A percentile compares a stretch with the other conserved stretches of the same genome.
phyloP scores from a whole-genome alignment of 2,329 filamentous ascomycete genomes.

The Curvularia hawaiiensis region DNA sequence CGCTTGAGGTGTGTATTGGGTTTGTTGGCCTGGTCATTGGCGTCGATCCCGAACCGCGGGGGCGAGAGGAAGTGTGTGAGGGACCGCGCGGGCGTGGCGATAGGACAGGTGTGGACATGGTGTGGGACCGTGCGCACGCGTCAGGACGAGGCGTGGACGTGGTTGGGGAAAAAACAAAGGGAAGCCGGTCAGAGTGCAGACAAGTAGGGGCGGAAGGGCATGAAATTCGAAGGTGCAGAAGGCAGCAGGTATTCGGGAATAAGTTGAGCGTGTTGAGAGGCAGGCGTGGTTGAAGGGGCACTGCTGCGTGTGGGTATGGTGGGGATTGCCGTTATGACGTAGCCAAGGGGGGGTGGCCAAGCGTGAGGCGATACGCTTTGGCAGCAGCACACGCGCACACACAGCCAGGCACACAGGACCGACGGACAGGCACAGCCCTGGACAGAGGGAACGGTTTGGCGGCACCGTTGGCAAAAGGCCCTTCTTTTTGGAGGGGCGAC shows the following conservation, averaged over 20 bases:
- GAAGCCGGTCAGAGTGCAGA: conserved; percentile 13
- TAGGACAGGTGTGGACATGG: conserved; percentile 46
- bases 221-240: conserved; percentile 24
- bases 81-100: conserved; percentile 39
- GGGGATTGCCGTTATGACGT: conserved; percentile 19
- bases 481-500: too few relatives aligned
- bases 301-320: conserved; percentile 9
- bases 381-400: conserved; percentile 1
- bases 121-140: conserved; percentile 15
- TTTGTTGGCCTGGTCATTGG: conserved; percentile 38
- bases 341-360: background rate
- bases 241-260: background rate
- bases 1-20: conserved; percentile 30
- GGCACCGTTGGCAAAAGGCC: background rate
- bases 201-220: conserved; percentile 27
- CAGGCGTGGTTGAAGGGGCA: background rate
- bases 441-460: background rate
- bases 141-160: conserved; percentile 22
- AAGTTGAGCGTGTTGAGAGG: background rate
- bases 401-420: background rate
- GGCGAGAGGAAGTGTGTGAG: conserved; percentile 34
- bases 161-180: background rate
- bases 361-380: conserved; percentile 9
- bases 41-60: conserved; percentile 31
- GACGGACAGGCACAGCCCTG: conserved; percentile 14